Evolutionary conservation across 106 monocot species (phyloP).

Genomic region (Dendrobium officinale): DNA sequence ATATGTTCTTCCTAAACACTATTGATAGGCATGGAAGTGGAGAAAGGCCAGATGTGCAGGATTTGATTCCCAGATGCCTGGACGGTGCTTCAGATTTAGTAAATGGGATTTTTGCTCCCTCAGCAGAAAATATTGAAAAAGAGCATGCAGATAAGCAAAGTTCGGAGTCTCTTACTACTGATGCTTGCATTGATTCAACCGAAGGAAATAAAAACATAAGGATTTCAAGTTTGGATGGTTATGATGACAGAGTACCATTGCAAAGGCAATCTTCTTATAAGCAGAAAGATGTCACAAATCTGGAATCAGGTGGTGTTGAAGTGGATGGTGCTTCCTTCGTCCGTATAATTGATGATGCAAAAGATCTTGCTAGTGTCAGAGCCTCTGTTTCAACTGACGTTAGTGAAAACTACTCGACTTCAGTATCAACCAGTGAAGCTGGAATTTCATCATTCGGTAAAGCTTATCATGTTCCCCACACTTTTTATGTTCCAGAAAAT

Average conservation of each 20-base stretch:
- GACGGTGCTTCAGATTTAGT: background rate
- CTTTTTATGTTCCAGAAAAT: constrained; percentile 13
- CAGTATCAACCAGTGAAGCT: constrained; percentile 12
- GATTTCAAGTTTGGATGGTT: constrained; percentile 13
- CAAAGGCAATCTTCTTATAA: background rate
- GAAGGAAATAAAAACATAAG: constrained; percentile 18
- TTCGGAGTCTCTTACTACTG: constrained; percentile 8
- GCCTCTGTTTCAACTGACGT: constrained; percentile 7
- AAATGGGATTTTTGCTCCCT: background rate
- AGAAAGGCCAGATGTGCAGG: constrained; percentile 47
- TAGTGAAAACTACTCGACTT: constrained; percentile 7
- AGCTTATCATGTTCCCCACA: constrained; percentile 15
- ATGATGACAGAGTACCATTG: background rate
- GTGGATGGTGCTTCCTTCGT: background rate
- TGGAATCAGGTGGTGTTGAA: background rate
- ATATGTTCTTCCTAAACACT: constrained; percentile 65
- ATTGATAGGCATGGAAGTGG: constrained; percentile 58
- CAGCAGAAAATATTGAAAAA: constrained; percentile 5
- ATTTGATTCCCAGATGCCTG: constrained; percentile 2
- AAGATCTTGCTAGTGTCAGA: constrained; percentile 9
- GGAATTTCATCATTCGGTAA: constrained; percentile 5
- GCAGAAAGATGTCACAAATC: background rate
- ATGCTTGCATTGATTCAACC: constrained; percentile 11
- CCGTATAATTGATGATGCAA: constrained; percentile 9
- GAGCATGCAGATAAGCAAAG: background rate